Conservation (phyloP, 257 asterid genomes). For the Solanum pinnatisectum region DNA sequence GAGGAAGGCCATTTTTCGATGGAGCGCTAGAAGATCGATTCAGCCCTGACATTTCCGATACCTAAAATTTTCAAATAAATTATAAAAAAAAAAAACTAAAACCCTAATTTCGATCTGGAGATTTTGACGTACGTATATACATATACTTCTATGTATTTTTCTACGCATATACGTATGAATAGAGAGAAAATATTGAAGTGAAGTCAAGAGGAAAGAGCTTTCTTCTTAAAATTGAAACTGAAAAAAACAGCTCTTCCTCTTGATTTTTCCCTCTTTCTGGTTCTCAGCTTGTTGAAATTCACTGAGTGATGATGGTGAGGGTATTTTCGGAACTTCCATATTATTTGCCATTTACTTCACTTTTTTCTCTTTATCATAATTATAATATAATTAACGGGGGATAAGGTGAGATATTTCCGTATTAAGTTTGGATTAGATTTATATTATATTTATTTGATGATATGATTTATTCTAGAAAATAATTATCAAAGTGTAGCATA, state of each 20-base stretch:
- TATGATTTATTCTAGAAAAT: not conserved
- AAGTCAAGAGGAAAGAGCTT: not conserved
- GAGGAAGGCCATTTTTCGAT: constrained; percentile 72
- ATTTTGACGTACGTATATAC: not conserved
- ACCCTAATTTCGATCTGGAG: constrained; percentile 6
- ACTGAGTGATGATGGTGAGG: not conserved
- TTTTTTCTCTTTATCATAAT: not conserved
- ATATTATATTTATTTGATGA: not conserved
- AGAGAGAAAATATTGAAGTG: not conserved
- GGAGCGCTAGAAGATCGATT: constrained; percentile 56
- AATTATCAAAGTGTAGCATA: not conserved
- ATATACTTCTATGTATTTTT: not conserved
- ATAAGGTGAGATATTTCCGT: not conserved
- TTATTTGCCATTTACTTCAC: not conserved
- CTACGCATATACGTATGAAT: not conserved
- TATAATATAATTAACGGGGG: not conserved
- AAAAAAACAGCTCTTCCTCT: not conserved
- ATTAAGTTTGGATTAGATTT: not conserved
- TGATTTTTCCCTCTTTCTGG: not conserved
- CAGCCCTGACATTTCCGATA: constrained; percentile 40
- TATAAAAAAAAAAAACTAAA: not conserved
- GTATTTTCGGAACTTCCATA: not conserved
- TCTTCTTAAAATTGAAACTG: not conserved
- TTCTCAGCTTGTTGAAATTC: not conserved
- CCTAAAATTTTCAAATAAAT: not conserved